Base-by-base conservation (phyloP, 2,329 filamentous ascomycete species). In the Sporothrix curviconia region DNA sequence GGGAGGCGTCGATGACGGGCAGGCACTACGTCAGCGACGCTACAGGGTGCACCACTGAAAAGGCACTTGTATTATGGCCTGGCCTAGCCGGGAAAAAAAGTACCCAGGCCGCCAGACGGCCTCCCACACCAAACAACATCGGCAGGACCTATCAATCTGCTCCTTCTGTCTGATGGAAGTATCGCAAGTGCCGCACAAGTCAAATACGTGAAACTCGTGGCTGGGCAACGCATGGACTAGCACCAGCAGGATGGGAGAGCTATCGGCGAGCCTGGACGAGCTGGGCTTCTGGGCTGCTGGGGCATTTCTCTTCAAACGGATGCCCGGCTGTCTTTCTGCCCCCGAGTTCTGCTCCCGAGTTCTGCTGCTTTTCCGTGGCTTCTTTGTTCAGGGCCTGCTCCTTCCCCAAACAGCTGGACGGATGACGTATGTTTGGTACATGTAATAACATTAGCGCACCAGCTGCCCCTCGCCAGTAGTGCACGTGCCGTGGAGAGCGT, bases 1-100 rank as follows among this genome's bases (percentile, higher is more conserved):
- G n/a, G n/a, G n/a, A n/a, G n/a, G n/a, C n/a, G n/a, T n/a, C 24
- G 17, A 24, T 17, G 39, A 54, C 24, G 39, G 11, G 15, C 49
- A 43, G 25, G 28, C 49, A 53, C 58, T 59, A 59, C 58, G 58
- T 59, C 54, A 59, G 54, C 28, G 50, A 49, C 53, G 43, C 53
- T 55, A 55, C 53, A 39, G 24, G 37, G 25, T 24, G 25, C 22
- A 15, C n/a, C n/a, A n/a, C n/a, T n/a, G n/a, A n/a, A n/a, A n/a
- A n/a, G n/a, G n/a, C n/a, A 6, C 34, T 28, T 14, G 28, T 34
- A 17, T 32, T 7, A 28, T 9, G 25, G 37, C 50, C 50, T 42
- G 37, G 37, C 49, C 36, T 25, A 17, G 34, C 32, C 32, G 17
- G 49, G 15, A n/a, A n/a, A n/a, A n/a, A n/a, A n/a, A n/a, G n/a